A percentile compares a stretch with the other conserved stretches of the same genome.
phyloP scores from a whole-genome alignment of 73 alveolate genomes.

The Durusdinium trenchii region DNA sequence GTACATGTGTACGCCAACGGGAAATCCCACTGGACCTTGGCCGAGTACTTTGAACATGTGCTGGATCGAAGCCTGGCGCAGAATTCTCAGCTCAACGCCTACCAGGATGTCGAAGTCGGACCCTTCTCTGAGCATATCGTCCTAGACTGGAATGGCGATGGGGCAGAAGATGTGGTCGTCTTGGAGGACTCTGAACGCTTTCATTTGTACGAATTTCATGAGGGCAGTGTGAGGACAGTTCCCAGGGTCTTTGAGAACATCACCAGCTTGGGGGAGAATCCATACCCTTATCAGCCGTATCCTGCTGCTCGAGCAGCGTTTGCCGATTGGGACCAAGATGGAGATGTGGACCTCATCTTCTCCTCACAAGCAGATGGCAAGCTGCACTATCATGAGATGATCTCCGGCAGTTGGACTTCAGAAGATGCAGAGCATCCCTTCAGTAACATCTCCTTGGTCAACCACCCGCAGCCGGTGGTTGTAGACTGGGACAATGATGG shows the following conservation, averaged over 20 bases:
- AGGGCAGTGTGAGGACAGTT: background rate
- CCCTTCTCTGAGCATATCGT: background rate
- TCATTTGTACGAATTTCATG: background rate
- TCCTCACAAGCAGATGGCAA: background rate
- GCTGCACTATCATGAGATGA: background rate
- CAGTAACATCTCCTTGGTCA: background rate
- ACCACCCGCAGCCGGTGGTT: background rate
- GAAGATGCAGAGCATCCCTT: background rate
- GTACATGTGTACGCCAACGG: background rate
- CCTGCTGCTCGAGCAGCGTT: background rate
- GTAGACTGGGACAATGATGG: conserved; percentile 73
- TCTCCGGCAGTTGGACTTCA: background rate
- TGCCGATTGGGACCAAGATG: conserved; percentile 36
- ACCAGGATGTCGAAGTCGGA: background rate
- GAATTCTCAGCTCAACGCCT: background rate
- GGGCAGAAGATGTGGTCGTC: background rate
- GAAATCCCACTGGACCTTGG: background rate
- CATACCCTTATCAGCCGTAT: background rate
- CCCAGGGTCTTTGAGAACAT: background rate
- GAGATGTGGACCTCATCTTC: conserved; percentile 17
- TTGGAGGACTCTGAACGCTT: background rate
- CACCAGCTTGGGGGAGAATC: background rate
- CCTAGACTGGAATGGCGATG: conserved; percentile 27
- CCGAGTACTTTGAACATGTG: background rate
- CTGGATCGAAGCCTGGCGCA: background rate